Evolutionary conservation across 139 green algal species (phyloP).

Genomic region (Volvox reticuliferus): DNA sequence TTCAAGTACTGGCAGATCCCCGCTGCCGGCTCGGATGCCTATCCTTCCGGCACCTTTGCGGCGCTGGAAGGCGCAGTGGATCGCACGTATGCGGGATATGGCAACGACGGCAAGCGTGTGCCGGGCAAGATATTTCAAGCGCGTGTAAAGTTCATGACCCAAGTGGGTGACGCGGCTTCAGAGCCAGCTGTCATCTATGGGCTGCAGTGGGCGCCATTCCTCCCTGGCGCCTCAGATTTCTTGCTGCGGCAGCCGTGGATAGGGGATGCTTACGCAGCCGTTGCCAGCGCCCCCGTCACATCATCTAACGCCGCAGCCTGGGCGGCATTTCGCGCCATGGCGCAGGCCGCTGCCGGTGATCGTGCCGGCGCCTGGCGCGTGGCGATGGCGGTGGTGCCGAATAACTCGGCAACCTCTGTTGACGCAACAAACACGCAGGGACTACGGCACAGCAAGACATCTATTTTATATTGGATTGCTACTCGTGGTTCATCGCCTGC

Average conservation of each 20-base stretch:
- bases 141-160: neutral
- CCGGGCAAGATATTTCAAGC: constrained; percentile 19
- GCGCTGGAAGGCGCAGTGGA: neutral
- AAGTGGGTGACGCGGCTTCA: neutral
- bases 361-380: neutral
- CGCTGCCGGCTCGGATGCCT: neutral
- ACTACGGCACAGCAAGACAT: constrained; percentile 23
- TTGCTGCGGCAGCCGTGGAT: neutral
- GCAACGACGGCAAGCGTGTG: constrained; percentile 15
- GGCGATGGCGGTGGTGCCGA: neutral
- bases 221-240: constrained; percentile 21
- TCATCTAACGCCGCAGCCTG: neutral
- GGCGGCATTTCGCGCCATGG: neutral
- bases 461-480: constrained; percentile 31
- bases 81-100: neutral
- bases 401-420: neutral
- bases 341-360: neutral
- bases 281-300: neutral
- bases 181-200: neutral
- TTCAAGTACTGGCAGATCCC: neutral
- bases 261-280: neutral
- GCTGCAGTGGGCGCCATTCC: constrained; percentile 22
- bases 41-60: neutral
- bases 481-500: neutral
- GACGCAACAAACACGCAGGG: neutral